Evolutionary conservation across 1,284 basidiomycete species (phyloP), one percentile per base, ranked within the genome.

Genomic region (Apiotrichum montevideense): DNA sequence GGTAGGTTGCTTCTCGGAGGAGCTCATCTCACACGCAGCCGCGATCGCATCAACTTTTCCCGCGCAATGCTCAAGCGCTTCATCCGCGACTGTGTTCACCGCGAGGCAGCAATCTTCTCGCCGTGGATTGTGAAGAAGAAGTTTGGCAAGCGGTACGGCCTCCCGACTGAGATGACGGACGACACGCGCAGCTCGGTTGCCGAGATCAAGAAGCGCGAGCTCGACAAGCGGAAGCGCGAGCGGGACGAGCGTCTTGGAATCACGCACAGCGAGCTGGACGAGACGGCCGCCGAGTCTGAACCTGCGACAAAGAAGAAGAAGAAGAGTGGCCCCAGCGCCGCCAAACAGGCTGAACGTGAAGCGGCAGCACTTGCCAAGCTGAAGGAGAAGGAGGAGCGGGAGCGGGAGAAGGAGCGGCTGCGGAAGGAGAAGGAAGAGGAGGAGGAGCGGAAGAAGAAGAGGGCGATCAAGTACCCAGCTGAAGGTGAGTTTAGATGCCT

Each of bases 31-130:
- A 39, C 37, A 14, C 59, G 53, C 64, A 94, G 90, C 70, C 90
- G 95, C 60, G 95, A 98, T 74, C 88, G 94, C 56, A 82, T 94
- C 39, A 86, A 89, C 21, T 98, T 97, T 77, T 95, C 91, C 45
- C 96, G 97, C 74, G 92, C 93, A 13, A 95, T 98, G 66, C 82
- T 98, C 35, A 90, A 93, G 63, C 88, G 93, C 41, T 98, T 95
- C 77, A 87, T 98, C 52, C 87, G 90, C 60, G 95, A 98, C 70
- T 94, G 90, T 69, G 86, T 98, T 3, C 84, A 88, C 65, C 86
- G 95, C 49, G 92, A 95, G 60, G 82, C 92, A 11, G 87, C 90
- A 15, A 87, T 95, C 41, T 92, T 89, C 37, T 90, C 90, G 0
- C 93, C 95, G 3, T 98, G 95, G 95, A 85, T 86, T 2, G 92